phyloP scores from a whole-genome alignment of 2,329 filamentous ascomycete genomes.

The Monosporascus sp. region DNA sequence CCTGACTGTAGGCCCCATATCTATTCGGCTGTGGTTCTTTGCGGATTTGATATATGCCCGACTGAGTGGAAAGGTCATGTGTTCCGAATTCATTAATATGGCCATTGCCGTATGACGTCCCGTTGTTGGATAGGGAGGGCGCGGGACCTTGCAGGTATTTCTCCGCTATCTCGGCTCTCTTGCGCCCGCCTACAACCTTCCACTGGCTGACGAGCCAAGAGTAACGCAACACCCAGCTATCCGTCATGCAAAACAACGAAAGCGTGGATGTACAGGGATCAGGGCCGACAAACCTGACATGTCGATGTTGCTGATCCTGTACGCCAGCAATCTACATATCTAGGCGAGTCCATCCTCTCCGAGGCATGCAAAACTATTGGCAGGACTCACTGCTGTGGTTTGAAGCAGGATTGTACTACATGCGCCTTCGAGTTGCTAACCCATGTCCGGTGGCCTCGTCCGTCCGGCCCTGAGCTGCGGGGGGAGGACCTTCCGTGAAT shows the following conservation, averaged over 20 bases:
- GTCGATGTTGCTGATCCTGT: background rate
- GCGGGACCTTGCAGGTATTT: background rate
- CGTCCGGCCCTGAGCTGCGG: background rate
- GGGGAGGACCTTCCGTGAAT: background rate
- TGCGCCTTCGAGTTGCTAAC: background rate
- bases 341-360: background rate
- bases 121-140: background rate
- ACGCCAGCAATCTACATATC: background rate
- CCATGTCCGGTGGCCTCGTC: background rate
- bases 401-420: background rate
- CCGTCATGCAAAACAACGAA: background rate
- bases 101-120: background rate
- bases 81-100: background rate
- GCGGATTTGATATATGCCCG: too few relatives aligned
- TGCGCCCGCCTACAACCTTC: background rate
- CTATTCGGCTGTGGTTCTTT: background rate
- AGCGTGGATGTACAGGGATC: background rate
- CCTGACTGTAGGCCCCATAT: background rate
- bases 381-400: background rate
- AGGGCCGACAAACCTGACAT: background rate
- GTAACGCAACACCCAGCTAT: background rate
- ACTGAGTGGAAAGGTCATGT: background rate
- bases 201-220: background rate
- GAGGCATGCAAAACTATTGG: background rate
- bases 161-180: background rate